Percentiles rank a stretch among this genome's conserved stretches.
Evolutionary conservation across 2,329 filamentous ascomycete genomes (phyloP).

Genomic region (Arthrobotrys musiformis): DNA sequence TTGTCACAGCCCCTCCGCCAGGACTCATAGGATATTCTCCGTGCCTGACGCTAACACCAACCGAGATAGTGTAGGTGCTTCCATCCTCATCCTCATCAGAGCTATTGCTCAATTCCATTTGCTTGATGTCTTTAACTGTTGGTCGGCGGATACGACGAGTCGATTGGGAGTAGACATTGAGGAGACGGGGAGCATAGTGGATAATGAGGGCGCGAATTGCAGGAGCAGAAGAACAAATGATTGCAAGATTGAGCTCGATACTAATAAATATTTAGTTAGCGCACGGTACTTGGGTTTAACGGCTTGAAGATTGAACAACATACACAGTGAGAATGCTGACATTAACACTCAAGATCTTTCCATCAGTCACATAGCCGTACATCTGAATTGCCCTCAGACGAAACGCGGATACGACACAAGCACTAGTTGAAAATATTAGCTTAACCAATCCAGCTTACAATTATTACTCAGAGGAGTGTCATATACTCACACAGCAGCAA

Average conservation of each 20-base stretch:
- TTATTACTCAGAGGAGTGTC: neutral
- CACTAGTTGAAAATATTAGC: constrained; percentile 18
- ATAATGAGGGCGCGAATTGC: constrained; percentile 47
- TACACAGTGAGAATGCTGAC: constrained; percentile 48
- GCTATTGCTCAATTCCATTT: constrained; percentile 6
- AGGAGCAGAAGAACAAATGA: constrained; percentile 49
- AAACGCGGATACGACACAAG: constrained; percentile 49
- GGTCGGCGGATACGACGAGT: neutral
- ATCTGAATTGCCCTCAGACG: constrained; percentile 37
- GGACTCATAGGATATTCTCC: constrained; percentile 13
- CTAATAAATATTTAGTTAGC: neutral
- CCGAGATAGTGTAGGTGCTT: constrained; percentile 41
- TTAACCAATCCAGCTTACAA: neutral
- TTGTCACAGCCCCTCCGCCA: constrained; percentile 10
- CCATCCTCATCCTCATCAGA: constrained; percentile 19
- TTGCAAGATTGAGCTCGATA: constrained; percentile 46
- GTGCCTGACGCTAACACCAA: constrained; percentile 16
- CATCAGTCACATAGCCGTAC: constrained; percentile 37
- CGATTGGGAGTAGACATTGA: constrained; percentile 41
- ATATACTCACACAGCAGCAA: constrained; percentile 45
- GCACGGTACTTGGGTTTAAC: neutral
- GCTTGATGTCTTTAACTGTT: constrained; percentile 9
- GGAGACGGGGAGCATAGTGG: constrained; percentile 36
- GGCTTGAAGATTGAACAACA: neutral
- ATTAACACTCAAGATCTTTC: constrained; percentile 26